Evolutionary conservation across 2,329 filamentous ascomycete species (phyloP), one percentile per base, ranked within the genome.

Genomic region (Nothomitra cinnamomea): DNA sequence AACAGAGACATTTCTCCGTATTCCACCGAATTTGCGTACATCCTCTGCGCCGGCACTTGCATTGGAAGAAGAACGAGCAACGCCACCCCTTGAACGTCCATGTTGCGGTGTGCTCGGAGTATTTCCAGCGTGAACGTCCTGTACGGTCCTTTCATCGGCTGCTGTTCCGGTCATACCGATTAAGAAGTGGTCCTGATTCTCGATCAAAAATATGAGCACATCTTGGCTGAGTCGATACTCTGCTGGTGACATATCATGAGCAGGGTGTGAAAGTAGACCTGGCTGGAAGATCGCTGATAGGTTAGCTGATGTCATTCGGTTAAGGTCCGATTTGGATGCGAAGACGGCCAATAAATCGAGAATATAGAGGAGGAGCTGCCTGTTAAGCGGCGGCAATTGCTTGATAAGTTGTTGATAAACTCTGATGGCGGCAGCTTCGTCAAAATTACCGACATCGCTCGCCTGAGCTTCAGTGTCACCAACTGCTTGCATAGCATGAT

Each of bases 131-230:
- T 89, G 82, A 38, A 82, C 73, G 56, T 81, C 78, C 61, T 78
- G 77, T 51, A 80, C 73, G 6, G 79, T 81, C 56, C 79, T 82
- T 64, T 94, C 87, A 64, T 95, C 89, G n/a, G 89, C 86, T n/a
- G 81, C 89, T n/a, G 89, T 95, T 45, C 92, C 92, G 64, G 88
- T 87, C 92, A 98, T 98, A 54, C 92, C 92, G 58, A 98, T 94
- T 59, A 98, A 72, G 73, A 98, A 98, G 67, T 95, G 87, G 63
- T 98, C 92, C 66, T 98, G 92, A 62, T 98, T 95, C 64, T 96
- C 89, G 59, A 98, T 98, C 60, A 98, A 71, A 67, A 98, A 98
- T 51, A 98, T 95, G 58, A 98, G 77, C 19, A 98, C 90, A 62
- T 92, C 90, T 73, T 98, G 92, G 64, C 94, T 96, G 4, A 98